Evolutionary conservation across 2,329 filamentous ascomycete genomes (phyloP), one percentile per base, ranked within the genome.

Genomic region (Fusarium mangiferae): DNA sequence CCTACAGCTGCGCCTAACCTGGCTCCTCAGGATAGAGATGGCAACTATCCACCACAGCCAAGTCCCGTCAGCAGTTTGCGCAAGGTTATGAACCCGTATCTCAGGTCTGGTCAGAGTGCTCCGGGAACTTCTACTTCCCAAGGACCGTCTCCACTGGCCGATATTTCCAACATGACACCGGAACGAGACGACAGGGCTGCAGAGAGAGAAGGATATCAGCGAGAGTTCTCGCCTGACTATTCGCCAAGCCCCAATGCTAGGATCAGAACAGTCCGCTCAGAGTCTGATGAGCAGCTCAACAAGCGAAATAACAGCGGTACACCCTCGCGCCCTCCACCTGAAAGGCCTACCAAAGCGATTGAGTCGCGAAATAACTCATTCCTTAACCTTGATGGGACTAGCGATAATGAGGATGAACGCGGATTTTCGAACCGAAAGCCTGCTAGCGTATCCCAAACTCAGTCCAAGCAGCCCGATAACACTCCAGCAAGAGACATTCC

Each of bases 41-140:
- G 79, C 36, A 77, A 77, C 35, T 73, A 78, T 8, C 81, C 82
- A 57, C 79, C 83, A 15, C 83, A 86, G 71, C 85, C 85, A 42
- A 94, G 90, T 77, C 91, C 94, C 22, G 90, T 92, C 42, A 96
- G 93, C 80, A 98, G 94, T 82, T 85, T 98, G 75, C 90, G 94
- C 68, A 90, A 94, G 82, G 93, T 94, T 59, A 97, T 98, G 94
- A 93, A 92, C 82, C 94, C 94, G 12, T 98, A 94, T 80, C 84
- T 98, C 26, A 84, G 82, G 61, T 80, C 77, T 38, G 82, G 79
- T 61, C 78, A 79, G 11, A 69, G 66, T 38, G 70, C 72, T 20
- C 75, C 76, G 24, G 75, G 79, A 18, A 75, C 78, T 14, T 74
- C 79, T 6, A 78, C 56, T n/a, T 46, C 64, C n/a, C 77, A 78